Evolutionary conservation across 805 yeast species (phyloP).

Genomic region (Barnettozyma californica): DNA sequence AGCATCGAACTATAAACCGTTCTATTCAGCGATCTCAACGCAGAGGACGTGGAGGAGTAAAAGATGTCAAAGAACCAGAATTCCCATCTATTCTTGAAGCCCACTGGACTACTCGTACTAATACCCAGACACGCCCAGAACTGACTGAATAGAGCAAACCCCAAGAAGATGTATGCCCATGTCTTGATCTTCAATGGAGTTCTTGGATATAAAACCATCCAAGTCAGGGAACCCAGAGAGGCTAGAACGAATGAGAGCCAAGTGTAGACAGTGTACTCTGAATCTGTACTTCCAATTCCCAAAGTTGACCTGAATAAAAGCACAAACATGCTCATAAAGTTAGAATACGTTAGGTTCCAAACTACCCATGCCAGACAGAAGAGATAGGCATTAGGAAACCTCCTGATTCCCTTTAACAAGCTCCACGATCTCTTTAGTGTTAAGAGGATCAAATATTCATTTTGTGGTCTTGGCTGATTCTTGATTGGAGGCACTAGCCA

Average conservation of each 20-base stretch:
- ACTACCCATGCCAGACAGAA: slow-evolving; percentile 37
- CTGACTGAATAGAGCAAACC: slow-evolving; percentile 29
- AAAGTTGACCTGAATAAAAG: slow-evolving; percentile 35
- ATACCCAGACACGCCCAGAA: slow-evolving; percentile 38
- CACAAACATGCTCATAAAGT: slow-evolving; percentile 32
- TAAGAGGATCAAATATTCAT: slow-evolving; percentile 24
- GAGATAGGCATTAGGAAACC: slow-evolving; percentile 32
- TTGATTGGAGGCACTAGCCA: slow-evolving; percentile 29
- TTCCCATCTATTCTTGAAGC: slow-evolving; percentile 38
- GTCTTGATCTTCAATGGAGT: slow-evolving; percentile 24
- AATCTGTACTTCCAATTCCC: slow-evolving; percentile 33
- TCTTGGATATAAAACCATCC: slow-evolving; percentile 34
- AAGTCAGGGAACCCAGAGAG: slow-evolving; percentile 30
- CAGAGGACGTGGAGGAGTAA: slow-evolving; percentile 31
- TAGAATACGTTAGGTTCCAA: slow-evolving; percentile 35
- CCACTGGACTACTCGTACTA: slow-evolving; percentile 24
- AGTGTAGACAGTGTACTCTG: slow-evolving; percentile 35
- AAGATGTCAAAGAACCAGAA: slow-evolving; percentile 37
- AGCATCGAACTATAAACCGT: slow-evolving; percentile 33
- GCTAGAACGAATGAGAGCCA: slow-evolving; percentile 34
- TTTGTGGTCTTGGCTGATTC: slow-evolving; percentile 26
- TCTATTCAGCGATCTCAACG: slow-evolving; percentile 34
- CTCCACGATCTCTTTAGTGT: slow-evolving; percentile 25
- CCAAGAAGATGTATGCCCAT: slow-evolving; percentile 33
- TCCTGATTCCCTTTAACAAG: slow-evolving; percentile 24